phyloP scores from a whole-genome alignment of 2,329 filamentous ascomycete genomes.

The Coniochaeta hoffmannii region DNA sequence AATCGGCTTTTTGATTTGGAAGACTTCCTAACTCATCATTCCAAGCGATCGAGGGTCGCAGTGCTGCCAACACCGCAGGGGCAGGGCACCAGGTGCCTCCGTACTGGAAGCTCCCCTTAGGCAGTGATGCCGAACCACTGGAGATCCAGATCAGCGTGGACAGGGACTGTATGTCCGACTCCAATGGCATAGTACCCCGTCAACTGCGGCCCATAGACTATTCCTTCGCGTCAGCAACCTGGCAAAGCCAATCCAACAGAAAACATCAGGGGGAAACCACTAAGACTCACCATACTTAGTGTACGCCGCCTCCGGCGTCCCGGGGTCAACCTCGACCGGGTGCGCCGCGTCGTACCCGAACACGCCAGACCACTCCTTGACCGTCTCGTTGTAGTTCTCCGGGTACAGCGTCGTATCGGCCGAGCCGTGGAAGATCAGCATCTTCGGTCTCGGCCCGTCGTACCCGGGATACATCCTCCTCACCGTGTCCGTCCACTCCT shows the following conservation, averaged over 20 bases:
- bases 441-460: constrained; percentile 29
- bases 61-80: too few species aligned
- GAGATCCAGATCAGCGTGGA: constrained; percentile 25
- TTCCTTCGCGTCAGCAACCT: neutral
- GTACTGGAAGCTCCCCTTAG: too few species aligned
- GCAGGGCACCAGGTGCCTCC: too few species aligned
- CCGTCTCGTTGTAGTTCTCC: constrained; percentile 8
- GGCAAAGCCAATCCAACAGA: constrained; percentile 18
- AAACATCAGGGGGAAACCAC: constrained; percentile 18
- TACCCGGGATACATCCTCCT: constrained; percentile 44
- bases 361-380: constrained; percentile 41
- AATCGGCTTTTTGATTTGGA: too few species aligned
- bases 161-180: constrained; percentile 25
- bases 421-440: constrained; percentile 28
- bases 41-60: too few species aligned
- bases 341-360: constrained; percentile 22
- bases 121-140: constrained; percentile 25
- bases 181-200: constrained; percentile 26
- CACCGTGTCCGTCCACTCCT: constrained; percentile 33
- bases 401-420: constrained; percentile 27
- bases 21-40: too few species aligned
- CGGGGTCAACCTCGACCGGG: constrained; percentile 16
- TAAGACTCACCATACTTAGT: constrained; percentile 18
- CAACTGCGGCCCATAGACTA: constrained; percentile 10
- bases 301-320: constrained; percentile 25